Percentiles rank a stretch among this genome's conserved stretches.
These are phyloP conservation scores for Aspergillus intermedius DNA, from an alignment of 2,329 filamentous ascomycete species.

Conservation along the genomic window DNA sequence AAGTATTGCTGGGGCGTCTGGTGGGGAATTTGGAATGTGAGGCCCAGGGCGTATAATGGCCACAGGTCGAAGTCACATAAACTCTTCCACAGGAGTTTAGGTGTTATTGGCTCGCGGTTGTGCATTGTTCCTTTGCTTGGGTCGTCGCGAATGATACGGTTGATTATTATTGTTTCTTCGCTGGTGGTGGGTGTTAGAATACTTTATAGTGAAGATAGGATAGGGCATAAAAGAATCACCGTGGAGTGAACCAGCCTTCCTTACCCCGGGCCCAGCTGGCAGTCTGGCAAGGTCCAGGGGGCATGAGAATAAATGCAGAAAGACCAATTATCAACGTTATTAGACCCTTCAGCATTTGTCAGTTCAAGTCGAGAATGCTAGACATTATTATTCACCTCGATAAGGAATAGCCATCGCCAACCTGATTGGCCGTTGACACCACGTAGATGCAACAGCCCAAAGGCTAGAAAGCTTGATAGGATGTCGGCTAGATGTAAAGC, in stretches of 20 bases:
- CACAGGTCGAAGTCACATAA: slow-evolving; percentile 57
- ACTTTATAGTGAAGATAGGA: too few relatives aligned
- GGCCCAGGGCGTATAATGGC: slow-evolving; percentile 49
- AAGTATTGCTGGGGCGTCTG: slow-evolving; percentile 49
- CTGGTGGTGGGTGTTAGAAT: too few relatives aligned
- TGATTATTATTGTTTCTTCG: slow-evolving; percentile 57
- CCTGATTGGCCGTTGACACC: slow-evolving; percentile 25
- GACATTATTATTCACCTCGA: slow-evolving; percentile 27
- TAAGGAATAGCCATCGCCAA: slow-evolving; percentile 31
- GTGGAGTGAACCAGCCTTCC: slow-evolving; percentile 31
- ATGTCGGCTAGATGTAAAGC: slow-evolving; percentile 37
- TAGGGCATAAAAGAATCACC: too few relatives aligned
- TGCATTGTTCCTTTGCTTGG: slow-evolving; percentile 48
- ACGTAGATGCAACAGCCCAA: slow-evolving; percentile 30
- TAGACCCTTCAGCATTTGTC: slow-evolving; percentile 7
- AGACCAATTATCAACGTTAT: slow-evolving; percentile 27
- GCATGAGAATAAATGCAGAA: slow-evolving; percentile 28
- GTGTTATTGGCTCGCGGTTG: slow-evolving; percentile 52
- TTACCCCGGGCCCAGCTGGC: slow-evolving; percentile 2
- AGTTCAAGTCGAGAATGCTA: slow-evolving; percentile 35
- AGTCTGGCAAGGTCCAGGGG: slow-evolving; percentile 1
- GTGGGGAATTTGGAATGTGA: slow-evolving; percentile 50
- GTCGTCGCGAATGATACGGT: slow-evolving; percentile 54
- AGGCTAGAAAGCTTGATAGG: slow-evolving; percentile 39
- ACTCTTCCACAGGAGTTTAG: slow-evolving; percentile 44